Evolutionary conservation across 352 stramenopile species (phyloP).

Genomic region (Globisporangium parvum): DNA sequence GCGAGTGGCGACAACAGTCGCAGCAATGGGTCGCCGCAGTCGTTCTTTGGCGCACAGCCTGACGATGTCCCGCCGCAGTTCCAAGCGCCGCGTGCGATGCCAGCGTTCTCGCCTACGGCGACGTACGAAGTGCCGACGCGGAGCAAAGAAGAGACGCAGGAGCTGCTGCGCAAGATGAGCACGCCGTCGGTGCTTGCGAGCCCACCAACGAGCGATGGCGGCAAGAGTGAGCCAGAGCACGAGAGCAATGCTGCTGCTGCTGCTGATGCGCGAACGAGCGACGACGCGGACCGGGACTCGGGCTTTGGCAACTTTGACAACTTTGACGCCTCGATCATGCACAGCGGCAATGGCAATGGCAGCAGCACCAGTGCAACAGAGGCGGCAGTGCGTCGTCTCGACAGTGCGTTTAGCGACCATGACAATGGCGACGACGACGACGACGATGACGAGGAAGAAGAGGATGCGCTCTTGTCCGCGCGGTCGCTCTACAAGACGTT

Average conservation of each 20-base stretch:
- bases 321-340: slow-evolving; percentile 25
- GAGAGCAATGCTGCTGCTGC: slow-evolving; percentile 5
- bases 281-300: slow-evolving; percentile 8
- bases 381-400: background rate
- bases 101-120: slow-evolving; percentile 5
- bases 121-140: slow-evolving; percentile 15
- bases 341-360: background rate
- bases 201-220: background rate
- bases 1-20: background rate
- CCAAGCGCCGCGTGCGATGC: slow-evolving; percentile 9
- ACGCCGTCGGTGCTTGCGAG: background rate
- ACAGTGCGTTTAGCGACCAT: background rate
- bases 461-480: slow-evolving; percentile 32
- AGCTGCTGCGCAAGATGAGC: slow-evolving; percentile 17
- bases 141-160: slow-evolving; percentile 7
- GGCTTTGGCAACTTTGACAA: slow-evolving; percentile 12
- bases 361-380: background rate
- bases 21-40: background rate
- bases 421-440: slow-evolving; percentile 6
- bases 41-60: slow-evolving; percentile 12
- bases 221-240: slow-evolving; percentile 14
- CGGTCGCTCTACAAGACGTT: slow-evolving; percentile 36
- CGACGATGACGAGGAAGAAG: slow-evolving; percentile 18
- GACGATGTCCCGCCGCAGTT: slow-evolving; percentile 8
- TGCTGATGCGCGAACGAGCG: background rate